Evolutionary conservation across 169 alveolate genomes (phyloP), one percentile per base, ranked within the genome.

Genomic region (Theileria annulata): DNA sequence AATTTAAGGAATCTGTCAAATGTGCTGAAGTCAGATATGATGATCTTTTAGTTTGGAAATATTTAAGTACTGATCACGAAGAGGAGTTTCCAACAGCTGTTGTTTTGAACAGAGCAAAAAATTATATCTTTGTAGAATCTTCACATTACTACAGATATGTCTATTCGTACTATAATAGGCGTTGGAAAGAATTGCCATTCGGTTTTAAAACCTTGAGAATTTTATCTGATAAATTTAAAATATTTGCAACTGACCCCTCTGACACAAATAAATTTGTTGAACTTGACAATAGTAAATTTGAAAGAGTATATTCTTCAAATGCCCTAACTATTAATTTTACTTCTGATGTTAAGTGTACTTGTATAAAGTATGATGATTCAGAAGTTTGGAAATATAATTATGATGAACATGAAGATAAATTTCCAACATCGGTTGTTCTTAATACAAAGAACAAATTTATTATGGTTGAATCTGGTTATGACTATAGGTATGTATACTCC

Each of bases 11-110:
- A 17, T 27, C 27, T 12, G 27, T 9, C 2, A 60, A 60, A 33
- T 60, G 69, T 33, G 48, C 4, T 4, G 69, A 60, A n/a, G 69
- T 60, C n/a, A 23, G n/a, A n/a, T 60, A 60, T 33, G 69, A n/a
- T 12, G 37, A 27, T 25, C 17, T 12, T 4, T 23, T 33, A n/a
- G 48, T 60, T 12, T 60, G 69, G 69, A 60, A 60, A 60, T 27
- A 60, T n/a, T 3, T 13, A 23, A 1, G 21, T 4, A n/a, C 15
- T 12, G 27, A 60, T 3, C 25, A 60, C 35, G 17, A 13, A n/a
- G 69, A 60, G 6, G 31, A 3, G 31, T 60, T 25, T 33, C 69
- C 69, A n/a, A 60, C 27, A 2, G 33, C 27, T 3, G 27, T 60
- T 25, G 30, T 23, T 21, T 23, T 56, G 30, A 56, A 56, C 64